phyloP scores from a whole-genome alignment of 2,329 filamentous ascomycete genomes.

The Blastomyces parvus region DNA sequence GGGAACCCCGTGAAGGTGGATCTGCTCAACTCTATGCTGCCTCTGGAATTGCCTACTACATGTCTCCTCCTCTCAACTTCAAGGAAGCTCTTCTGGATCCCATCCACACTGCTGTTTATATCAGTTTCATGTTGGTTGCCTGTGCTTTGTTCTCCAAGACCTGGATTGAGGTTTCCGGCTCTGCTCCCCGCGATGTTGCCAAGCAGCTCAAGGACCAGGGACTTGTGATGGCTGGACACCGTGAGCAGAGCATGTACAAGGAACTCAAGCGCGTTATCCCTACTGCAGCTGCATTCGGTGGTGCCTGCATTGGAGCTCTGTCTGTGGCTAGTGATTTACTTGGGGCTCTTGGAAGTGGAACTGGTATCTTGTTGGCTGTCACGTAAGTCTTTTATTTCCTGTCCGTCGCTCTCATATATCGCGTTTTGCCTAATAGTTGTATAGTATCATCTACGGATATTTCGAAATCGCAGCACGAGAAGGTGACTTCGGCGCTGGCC shows the following conservation, averaged over 20 bases:
- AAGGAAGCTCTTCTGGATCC: constrained; percentile 94
- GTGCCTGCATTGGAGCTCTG: constrained; percentile 95
- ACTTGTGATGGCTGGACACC: constrained; percentile 97
- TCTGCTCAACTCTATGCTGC: constrained; percentile 89
- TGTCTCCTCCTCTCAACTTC: constrained; percentile 97
- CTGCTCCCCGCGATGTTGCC: constrained; percentile 91
- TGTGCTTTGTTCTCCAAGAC: constrained; percentile 99
- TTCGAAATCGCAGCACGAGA: constrained; percentile 99
- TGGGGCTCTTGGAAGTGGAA: constrained; percentile 90
- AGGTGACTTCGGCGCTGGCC: constrained; percentile 71
- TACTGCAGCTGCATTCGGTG: constrained; percentile 93
- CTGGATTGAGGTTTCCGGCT: constrained; percentile 98
- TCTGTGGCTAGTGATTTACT: constrained; percentile 93
- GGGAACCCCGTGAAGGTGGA: constrained; percentile 85
- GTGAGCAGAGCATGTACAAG: constrained; percentile 99
- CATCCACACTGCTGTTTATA: constrained; percentile 91
- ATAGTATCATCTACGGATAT: constrained; percentile 96
- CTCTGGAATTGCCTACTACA: constrained; percentile 97
- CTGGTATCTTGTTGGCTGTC: constrained; percentile 94
- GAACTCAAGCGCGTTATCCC: constrained; percentile 99
- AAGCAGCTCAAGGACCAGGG: constrained; percentile 99
- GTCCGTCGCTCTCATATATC: constrained; percentile 1
- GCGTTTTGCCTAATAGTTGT: constrained; percentile 23
- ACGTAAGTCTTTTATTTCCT: constrained; percentile 58
- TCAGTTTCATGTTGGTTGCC: constrained; percentile 94